Conservation (phyloP, 352 stramenopile species). For the Pythium insidiosum region DNA sequence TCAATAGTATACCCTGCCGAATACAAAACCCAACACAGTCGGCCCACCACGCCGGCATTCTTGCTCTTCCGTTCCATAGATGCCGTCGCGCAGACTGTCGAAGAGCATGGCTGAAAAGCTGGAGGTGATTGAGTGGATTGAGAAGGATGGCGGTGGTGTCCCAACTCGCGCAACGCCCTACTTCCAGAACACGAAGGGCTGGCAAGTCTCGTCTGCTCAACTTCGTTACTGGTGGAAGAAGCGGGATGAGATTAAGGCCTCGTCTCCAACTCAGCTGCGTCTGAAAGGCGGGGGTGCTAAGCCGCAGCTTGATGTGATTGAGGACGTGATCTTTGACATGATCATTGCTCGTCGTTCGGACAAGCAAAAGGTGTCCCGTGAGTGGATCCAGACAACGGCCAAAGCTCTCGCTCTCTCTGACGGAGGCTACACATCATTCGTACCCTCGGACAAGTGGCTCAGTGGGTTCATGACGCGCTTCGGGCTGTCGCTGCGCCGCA, state of each 20-base stretch:
- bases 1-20: too few species aligned
- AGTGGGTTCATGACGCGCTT: slow-evolving; percentile 19
- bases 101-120: too few species aligned
- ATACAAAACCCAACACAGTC: too few species aligned
- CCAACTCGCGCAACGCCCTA: too few species aligned
- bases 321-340: slow-evolving; percentile 7
- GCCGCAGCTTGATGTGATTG: slow-evolving; percentile 6
- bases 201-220: slow-evolving; percentile 4
- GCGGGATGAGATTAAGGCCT: slow-evolving; percentile 7
- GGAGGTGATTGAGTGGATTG: too few species aligned
- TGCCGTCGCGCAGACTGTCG: too few species aligned
- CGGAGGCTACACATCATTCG: slow-evolving; percentile 1
- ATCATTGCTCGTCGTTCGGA: not conserved
- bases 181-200: slow-evolving; percentile 3
- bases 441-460: slow-evolving; percentile 16
- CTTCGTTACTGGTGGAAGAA: slow-evolving; percentile 13
- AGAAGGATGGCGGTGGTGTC: too few species aligned
- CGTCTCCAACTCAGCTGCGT: slow-evolving; percentile 2
- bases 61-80: too few species aligned
- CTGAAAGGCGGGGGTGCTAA: slow-evolving; percentile 3
- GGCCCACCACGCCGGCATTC: too few species aligned
- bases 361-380: slow-evolving; percentile 9
- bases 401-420: not conserved
- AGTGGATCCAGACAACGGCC: slow-evolving; percentile 9
- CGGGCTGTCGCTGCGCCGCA: slow-evolving; percentile 12